These are phyloP conservation scores for Lepiota venenata DNA, from an alignment of 768 basidiomycete genomes.

Conservation along the genomic window DNA sequence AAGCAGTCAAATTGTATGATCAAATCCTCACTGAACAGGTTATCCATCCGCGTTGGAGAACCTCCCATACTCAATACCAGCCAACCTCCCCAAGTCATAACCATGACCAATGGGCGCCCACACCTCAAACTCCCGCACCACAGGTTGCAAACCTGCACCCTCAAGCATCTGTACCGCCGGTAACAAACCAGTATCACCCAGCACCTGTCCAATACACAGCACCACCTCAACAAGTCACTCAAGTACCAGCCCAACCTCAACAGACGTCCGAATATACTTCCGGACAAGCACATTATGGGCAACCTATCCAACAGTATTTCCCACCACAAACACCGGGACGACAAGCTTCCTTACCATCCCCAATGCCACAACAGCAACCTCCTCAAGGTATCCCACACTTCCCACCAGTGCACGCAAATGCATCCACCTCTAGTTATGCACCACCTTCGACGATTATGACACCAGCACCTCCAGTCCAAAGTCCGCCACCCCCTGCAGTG, in stretches of 20 bases:
- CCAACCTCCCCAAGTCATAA: constrained; percentile 26
- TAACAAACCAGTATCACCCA: constrained; percentile 23
- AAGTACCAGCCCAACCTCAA: constrained; percentile 11
- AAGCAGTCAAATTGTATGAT: constrained; percentile 92
- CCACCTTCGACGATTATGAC: constrained; percentile 19
- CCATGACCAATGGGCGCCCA: constrained; percentile 10
- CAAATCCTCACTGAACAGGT: constrained; percentile 83
- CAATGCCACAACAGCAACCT: constrained; percentile 25
- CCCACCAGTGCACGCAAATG: constrained; percentile 15
- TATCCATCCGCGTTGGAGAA: constrained; percentile 64
- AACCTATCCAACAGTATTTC: constrained; percentile 17
- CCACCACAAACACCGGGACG: constrained; percentile 16
- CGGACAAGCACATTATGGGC: constrained; percentile 16
- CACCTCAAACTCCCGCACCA: constrained; percentile 9
- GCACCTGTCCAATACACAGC: constrained; percentile 34
- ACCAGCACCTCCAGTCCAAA: constrained; percentile 20
- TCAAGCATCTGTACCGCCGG: constrained; percentile 18
- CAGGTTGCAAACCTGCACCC: constrained; percentile 20
- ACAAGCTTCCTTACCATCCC: constrained; percentile 21
- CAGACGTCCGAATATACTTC: constrained; percentile 6
- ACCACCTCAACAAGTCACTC: constrained; percentile 19
- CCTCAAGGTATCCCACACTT: constrained; percentile 8
- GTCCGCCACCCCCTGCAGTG: not conserved
- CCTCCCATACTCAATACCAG: constrained; percentile 23
- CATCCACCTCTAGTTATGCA: constrained; percentile 9